Base-by-base conservation (phyloP, 192 early-diverging fungal genomes). In the Coemansia nantahalensis region DNA sequence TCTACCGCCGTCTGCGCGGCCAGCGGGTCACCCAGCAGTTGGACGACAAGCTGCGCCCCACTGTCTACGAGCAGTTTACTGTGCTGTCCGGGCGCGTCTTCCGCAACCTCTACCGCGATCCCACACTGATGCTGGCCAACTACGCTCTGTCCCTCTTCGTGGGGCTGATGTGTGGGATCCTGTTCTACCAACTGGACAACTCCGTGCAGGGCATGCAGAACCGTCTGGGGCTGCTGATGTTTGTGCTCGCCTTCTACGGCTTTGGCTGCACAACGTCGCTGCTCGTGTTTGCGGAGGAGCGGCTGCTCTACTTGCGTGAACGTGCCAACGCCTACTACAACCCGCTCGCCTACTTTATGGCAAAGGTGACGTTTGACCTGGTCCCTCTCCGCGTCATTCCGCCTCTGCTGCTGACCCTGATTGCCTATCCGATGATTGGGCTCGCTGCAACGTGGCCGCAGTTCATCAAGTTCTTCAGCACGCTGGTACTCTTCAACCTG, bases 341-440 rank as follows among this genome's bases (percentile, higher is more conserved):
- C 16, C 60, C 80, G 5, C 62, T 77, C 17, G 69, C 83, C 14
- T 84, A 77, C 40, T 86, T 77, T 40, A 45, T 85, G 49, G 81
- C 84, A 23, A 86, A 86, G 49, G 64, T 85, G 16, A 60, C 84
- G 9, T 79, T 79, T 38, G 75, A 79, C 32, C 65, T 93, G 8
- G 42, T 80, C 3, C 89, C 89, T 1, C 63, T 93, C 22, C 82
- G 91, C 8, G 86, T 90, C 0, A 75, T 95, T 8, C 90, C 91
- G 11, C 87, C 90, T 0, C 56, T 95, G 35, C 78, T 92, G 48
- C 79, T 92, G 37, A 86, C 84, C 3, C 76, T 89, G 14, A 94
- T 94, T 61, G 80, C 81, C 19, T 94, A 92, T 70, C 84, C 83
- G 33, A 89, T 94, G 85, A 87, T 90, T 1, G 92, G 92, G 0